Evolutionary conservation across 177 flowering plant species (phyloP).

Genomic region (Vitis hybrid): DNA sequence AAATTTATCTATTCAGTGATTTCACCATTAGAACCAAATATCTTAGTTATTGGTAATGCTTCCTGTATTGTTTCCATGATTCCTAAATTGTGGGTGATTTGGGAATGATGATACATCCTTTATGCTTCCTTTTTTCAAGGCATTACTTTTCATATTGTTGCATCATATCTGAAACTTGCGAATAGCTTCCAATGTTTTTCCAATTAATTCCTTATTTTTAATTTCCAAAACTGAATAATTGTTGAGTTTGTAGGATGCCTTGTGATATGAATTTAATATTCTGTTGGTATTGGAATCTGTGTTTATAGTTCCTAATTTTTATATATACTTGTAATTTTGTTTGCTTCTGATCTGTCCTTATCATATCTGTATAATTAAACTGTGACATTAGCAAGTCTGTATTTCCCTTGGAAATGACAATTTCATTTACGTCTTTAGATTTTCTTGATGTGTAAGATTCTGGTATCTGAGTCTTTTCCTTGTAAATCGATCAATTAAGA

Average conservation of each 20-base stretch:
- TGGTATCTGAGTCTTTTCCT: too few species aligned
- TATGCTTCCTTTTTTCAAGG: too few species aligned
- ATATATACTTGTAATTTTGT: not conserved
- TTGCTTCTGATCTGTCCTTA: not conserved
- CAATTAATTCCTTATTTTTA: not conserved
- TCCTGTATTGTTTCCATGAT: too few species aligned
- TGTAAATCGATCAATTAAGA: too few species aligned
- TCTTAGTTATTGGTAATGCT: too few species aligned
- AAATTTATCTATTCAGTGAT: too few species aligned
- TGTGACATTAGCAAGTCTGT: not conserved
- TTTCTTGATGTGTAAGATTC: not conserved
- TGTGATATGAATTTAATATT: not conserved
- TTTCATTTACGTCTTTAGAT: not conserved
- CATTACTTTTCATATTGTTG: too few species aligned
- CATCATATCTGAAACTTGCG: too few species aligned
- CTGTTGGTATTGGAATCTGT: not conserved
- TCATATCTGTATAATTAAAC: not conserved
- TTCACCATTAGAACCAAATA: too few species aligned
- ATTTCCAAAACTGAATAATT: not conserved
- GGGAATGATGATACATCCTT: too few species aligned
- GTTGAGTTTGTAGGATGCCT: not conserved
- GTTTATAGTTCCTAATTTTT: not conserved
- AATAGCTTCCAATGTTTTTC: not conserved
- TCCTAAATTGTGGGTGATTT: too few species aligned
- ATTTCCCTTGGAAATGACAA: not conserved